These are phyloP conservation scores for Oemleria cerasiformis DNA, from an alignment of 306 rosid species.

Conservation along the genomic window DNA sequence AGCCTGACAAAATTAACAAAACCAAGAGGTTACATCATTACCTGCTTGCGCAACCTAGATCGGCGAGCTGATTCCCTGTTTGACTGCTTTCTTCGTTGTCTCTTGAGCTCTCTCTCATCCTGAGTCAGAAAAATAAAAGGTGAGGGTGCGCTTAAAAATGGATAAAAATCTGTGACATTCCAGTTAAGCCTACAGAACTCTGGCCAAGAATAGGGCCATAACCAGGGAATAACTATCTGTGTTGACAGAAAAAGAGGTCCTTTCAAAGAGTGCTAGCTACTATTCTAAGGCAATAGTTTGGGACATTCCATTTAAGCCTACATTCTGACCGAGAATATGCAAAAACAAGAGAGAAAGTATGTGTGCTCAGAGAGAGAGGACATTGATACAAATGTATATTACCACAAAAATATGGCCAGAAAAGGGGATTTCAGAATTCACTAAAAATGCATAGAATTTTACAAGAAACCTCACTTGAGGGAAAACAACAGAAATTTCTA, in stretches of 20 bases:
- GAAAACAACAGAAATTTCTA: background rate
- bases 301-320: background rate
- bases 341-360: too few species aligned
- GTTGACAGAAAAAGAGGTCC: background rate
- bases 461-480: background rate
- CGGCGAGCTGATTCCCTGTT: slow-evolving; percentile 98
- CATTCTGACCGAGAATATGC: background rate
- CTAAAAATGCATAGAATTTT: background rate
- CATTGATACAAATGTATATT: background rate
- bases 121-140: slow-evolving; percentile 29
- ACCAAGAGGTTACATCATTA: slow-evolving; percentile 17
- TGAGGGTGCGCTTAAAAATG: background rate
- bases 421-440: background rate
- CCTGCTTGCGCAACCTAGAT: slow-evolving; percentile 98
- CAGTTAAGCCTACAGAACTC: too few species aligned
- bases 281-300: background rate
- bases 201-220: too few species aligned
- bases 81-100: slow-evolving; percentile 95
- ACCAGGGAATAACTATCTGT: too few species aligned
- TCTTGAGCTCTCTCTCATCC: slow-evolving; percentile 96
- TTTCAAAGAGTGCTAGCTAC: background rate
- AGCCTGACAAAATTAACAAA: slow-evolving; percentile 17
- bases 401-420: background rate
- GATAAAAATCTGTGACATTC: background rate
- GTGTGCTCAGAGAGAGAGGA: background rate